Evolutionary conservation across 768 basidiomycete genomes (phyloP), one percentile per base, ranked within the genome.

Genomic region (Roridomyces roridus): DNA sequence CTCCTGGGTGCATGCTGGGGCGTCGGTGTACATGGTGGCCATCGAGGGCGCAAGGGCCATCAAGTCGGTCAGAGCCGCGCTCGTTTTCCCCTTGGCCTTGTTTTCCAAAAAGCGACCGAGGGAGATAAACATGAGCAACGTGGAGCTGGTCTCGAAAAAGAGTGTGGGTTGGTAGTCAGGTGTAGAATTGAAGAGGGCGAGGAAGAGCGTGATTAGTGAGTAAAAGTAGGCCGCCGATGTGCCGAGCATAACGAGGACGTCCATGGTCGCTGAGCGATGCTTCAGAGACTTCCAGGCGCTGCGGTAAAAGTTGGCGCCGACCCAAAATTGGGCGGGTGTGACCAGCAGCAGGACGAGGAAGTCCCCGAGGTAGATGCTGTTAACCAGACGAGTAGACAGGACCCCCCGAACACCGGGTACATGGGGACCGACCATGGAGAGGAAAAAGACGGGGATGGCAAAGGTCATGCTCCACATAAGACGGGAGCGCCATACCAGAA

Each of bases 71-170:
- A 99, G 82, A 2, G 97, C 97, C 1, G 95, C 95, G 40, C 94
- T 95, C 2, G 97, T 98, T 74, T 92, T 92, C 26, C 97, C 96
- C 73, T 98, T 98, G 43, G 97, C 97, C 52, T 88, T 85, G 74
- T 98, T 98, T 77, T 98, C 97, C 45, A 98, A 83, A 74, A 89
- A 97, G 23, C 97, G 87, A 5, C 97, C 97, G 14, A 98, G 84
- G 3, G 94, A 96, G 65, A 98, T 91, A 71, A 99, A 98, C 77
- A 89, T 92, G 81, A 99, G 89, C 59, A 99, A 79, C 97, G 98
- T 98, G 18, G 97, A 96, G 67, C 94, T 97, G 2, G 97, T 98
- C 74, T 99, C 97, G 77, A 98, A 98, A 75, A 98, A 98, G 41
- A 94, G 83, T 69, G 89, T 84, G 2, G 97, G 96, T 20, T 84